Evolutionary conservation across 441 rosid genomes (phyloP).

Genomic region (Melastoma candidum): DNA sequence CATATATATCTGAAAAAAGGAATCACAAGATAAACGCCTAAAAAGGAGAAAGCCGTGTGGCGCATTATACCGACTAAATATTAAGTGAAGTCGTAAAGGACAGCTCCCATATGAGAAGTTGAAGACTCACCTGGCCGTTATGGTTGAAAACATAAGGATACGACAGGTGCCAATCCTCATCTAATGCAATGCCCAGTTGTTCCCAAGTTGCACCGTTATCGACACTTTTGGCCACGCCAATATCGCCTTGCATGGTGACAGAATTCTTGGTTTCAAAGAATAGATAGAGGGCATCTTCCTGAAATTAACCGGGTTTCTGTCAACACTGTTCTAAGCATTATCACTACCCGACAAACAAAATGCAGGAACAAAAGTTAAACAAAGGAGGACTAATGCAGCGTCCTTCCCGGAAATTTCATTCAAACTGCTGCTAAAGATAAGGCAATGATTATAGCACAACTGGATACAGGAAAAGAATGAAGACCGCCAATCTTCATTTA

Average conservation of each 20-base stretch:
- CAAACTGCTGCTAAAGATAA: no score
- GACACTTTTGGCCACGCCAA: constrained; percentile 73
- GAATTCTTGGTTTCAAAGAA: constrained; percentile 83
- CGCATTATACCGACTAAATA: background rate
- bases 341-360: no score
- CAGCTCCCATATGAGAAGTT: background rate
- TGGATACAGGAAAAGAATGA: no score
- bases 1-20: constrained; percentile 67
- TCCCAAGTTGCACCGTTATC: constrained; percentile 93
- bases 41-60: background rate
- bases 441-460: no score
- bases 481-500: no score
- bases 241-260: constrained; percentile 84
- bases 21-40: background rate
- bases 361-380: no score
- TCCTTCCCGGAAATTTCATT: no score
- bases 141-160: constrained; percentile 77
- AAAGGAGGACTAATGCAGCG: no score
- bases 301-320: constrained; percentile 8
- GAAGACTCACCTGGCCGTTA: constrained; percentile 54
- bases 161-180: constrained; percentile 95
- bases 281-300: constrained; percentile 67
- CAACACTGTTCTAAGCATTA: no score
- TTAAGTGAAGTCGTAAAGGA: background rate
- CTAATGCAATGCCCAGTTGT: constrained; percentile 80